phyloP scores from a whole-genome alignment of 768 basidiomycete genomes.

The Trametes sanguinea region DNA sequence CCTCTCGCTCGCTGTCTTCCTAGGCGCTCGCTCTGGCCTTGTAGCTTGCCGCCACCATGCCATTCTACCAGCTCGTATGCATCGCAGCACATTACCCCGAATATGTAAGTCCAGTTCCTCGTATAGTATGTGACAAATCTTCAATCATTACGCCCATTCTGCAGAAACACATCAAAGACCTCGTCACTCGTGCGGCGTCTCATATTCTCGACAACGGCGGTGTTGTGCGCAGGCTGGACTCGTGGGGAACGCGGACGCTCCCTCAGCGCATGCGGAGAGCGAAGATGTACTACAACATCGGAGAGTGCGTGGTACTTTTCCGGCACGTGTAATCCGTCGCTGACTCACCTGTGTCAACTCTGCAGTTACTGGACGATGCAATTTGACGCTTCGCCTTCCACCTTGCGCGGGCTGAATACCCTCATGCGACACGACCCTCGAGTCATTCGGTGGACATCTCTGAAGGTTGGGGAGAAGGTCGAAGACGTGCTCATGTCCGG shows the following conservation, averaged over 20 bases:
- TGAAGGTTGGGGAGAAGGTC: slow-evolving; percentile 74
- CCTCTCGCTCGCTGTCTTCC: slow-evolving; percentile 7
- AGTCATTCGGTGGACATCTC: slow-evolving; percentile 78
- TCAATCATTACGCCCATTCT: neutral
- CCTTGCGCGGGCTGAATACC: slow-evolving; percentile 61
- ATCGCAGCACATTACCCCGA: slow-evolving; percentile 74
- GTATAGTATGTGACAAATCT: no score
- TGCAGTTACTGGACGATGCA: slow-evolving; percentile 87
- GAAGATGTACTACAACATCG: slow-evolving; percentile 53
- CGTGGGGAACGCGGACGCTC: slow-evolving; percentile 70
- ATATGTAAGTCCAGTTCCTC: slow-evolving; percentile 53
- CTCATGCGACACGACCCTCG: slow-evolving; percentile 79
- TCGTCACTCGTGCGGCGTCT: slow-evolving; percentile 69
- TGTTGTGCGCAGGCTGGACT: slow-evolving; percentile 78
- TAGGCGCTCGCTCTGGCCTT: neutral
- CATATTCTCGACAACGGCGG: slow-evolving; percentile 77
- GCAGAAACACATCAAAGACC: slow-evolving; percentile 74
- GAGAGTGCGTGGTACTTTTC: slow-evolving; percentile 64
- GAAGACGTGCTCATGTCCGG: slow-evolving; percentile 60
- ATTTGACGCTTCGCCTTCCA: slow-evolving; percentile 82
- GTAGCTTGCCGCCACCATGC: slow-evolving; percentile 52
- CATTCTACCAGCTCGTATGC: slow-evolving; percentile 86
- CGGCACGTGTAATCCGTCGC: slow-evolving; percentile 9
- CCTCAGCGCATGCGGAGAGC: slow-evolving; percentile 75
- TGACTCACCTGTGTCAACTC: neutral